phyloP scores from a whole-genome alignment of 495 filamentous ascomycete species.

The Neurospora sp. region DNA sequence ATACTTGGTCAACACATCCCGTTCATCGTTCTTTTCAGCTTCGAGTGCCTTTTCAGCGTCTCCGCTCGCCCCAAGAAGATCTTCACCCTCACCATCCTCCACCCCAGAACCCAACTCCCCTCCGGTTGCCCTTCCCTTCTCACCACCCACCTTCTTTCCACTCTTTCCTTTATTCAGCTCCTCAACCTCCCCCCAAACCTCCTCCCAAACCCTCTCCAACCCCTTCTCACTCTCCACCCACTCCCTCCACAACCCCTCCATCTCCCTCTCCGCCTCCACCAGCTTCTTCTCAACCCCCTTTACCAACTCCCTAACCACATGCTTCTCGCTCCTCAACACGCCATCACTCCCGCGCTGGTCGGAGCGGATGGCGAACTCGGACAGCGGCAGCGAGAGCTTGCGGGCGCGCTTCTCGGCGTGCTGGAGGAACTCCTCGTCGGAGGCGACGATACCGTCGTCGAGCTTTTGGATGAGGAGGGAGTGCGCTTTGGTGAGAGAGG shows the following conservation, averaged over 20 bases:
- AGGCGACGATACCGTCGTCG: not conserved
- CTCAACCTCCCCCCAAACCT: not conserved
- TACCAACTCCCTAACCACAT: not conserved
- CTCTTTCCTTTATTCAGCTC: not conserved
- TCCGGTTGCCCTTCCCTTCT: not conserved
- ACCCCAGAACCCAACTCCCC: not conserved
- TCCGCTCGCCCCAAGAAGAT: not conserved
- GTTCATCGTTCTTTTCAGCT: not conserved
- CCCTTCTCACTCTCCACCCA: not conserved
- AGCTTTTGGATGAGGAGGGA: not conserved
- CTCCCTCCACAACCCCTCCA: not conserved
- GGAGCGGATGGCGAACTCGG: not conserved
- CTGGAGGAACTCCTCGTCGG: not conserved
- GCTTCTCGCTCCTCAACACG: not conserved
- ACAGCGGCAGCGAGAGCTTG: not conserved
- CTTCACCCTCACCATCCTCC: not conserved
- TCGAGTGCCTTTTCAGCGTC: not conserved
- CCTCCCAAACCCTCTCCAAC: not conserved
- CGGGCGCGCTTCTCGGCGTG: not conserved
- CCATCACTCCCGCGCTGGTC: not conserved
- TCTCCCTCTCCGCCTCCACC: not conserved
- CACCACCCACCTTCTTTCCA: not conserved
- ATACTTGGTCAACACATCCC: not conserved
- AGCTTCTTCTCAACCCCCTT: not conserved
- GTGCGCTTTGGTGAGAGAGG: not conserved